Base-by-base conservation (phyloP, 73 alveolate species). In the Paramecium bursaria region DNA sequence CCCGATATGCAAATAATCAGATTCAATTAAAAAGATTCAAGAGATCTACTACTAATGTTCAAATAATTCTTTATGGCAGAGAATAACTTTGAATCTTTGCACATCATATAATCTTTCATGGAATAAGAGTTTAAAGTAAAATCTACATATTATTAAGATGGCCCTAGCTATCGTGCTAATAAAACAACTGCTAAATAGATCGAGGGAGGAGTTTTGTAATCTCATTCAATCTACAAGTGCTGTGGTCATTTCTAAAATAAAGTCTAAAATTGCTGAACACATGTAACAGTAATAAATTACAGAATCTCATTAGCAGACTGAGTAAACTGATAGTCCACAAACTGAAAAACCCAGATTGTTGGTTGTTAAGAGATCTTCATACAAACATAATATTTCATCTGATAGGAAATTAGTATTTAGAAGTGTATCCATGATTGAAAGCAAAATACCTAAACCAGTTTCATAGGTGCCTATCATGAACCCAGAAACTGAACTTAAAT, bases 1-100 rank as follows among this genome's bases (percentile, higher is more conserved):
- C 82, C 82, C 15, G 82, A 67, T 23, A 67, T 67, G 82, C 44
- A 67, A 42, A 67, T 67, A 11, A 47, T 67, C 17, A 31, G 82
- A 35, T 67, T 67, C 50, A 67, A 67, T 39, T 67, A 67, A 67
- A 67, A 67, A 42, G 82, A 67, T 67, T 11, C 47, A 1, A 31
- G 35, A 15, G 82, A 67, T 67, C 60, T 67, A 14, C 23, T 67
- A 42, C 33, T 67, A 10, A 67, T 67, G 82, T 67, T 67, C 33
- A 67, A 67, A 42, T 19, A 35, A 15, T 67, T 25, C 33, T 67
- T 67, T 44, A 67, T 67, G 82, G 82, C 82, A 0, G 82, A 67
- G 39, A 67, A 67, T 42, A 67, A 67, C 14, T 4, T 39, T n/a
- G 82, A 67, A 67, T 21, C 33, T 1, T 33, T 67, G 35, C 50